Base-by-base conservation (phyloP, 2,329 filamentous ascomycete species). In the Chaetomium strumarium region DNA sequence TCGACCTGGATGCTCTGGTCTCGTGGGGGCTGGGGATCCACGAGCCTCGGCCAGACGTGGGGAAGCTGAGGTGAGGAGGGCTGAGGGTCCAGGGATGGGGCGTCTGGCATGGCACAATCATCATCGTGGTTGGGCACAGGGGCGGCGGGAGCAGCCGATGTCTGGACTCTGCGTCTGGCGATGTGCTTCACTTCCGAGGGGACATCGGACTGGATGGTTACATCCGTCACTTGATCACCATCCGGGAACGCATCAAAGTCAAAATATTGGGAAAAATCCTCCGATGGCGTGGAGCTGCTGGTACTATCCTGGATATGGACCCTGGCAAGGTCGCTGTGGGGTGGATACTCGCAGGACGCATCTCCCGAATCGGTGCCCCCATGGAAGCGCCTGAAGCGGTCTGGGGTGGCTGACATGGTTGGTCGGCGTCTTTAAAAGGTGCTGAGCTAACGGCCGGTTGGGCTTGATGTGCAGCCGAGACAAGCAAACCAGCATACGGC, bases 41-140 rank as follows among this genome's bases (percentile, higher is more conserved):
- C 31, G 19, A 59, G 16, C 14, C 20, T 40, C 17, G 57, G 59
- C 58, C 58, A 60, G 29, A 59, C 45, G 30, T 51, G 20, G 33
- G 49, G 29, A 36, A 8, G 24, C n/a, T 52, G 50, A 14, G 52
- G 45, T 24, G 24, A 24, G 33, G 49, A 20, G 36, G 6, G 24
- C n/a, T 52, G 50, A 14, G 52, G 45, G 19, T 51, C 47, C n/a
- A 44, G 41, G 31, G 52, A 14, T 6, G 41, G 38, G 30, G 46
- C 46, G 40, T 58, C 59, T 29, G 37, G 13, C 59, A 61, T 61
- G 19, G 42, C 42, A 41, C 31, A 42, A 40, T 60, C 58, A 31
- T 53, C 53, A 16, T 55, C 55, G 19, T 33, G 19, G 36, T 24
- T 38, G 29, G 49, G 29, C 37, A 9, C 33, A 33, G 40, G 17